Base-by-base conservation (phyloP, 2,329 filamentous ascomycete genomes). In the Claviceps purpurea region DNA sequence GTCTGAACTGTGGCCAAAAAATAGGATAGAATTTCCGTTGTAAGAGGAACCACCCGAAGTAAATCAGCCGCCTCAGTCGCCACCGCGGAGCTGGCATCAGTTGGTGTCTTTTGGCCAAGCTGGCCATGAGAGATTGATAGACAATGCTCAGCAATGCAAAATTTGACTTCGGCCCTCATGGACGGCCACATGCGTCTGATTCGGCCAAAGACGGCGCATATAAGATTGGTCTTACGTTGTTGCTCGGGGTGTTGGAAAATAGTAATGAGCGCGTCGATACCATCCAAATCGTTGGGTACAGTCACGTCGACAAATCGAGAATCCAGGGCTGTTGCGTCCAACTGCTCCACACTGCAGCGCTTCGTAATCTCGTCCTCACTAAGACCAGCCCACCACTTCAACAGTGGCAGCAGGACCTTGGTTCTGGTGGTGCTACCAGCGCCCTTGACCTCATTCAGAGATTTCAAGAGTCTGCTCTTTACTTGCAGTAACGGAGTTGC, bases 1-100 rank as follows among this genome's bases (percentile, higher is more conserved):
- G 81, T 82, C 53, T 88, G 85, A 42, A 95, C 76, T 24, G 80
- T 82, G 56, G 86, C 78, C 7, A 95, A 70, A 66, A 95, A 88
- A 47, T 76, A 75, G 1, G 81, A 71, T 8, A 96, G 75, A 24
- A 88, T 82, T 34, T 82, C 73, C 0, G 86, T 87, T 2, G 86
- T 82, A 41, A 95, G 74, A n/a, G 82, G 73, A 7, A 94, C 77
- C 53, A 76, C 81, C 53, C 83, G 80, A 52, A 97, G 73, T 26
- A 90, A 75, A 52, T 90, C 85, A 8, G 82, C 76, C 2, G 87
- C 82, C 62, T 86, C 77, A 11, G 71, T 71, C n/a, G 77, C 65
- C 47, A 75, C 70, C 37, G 73, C 44, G 14, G 49, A 59, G 5
- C 62, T 62, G 16, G 64, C 58, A 4, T 59, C 54, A 30, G 70